A percentile compares a stretch with the other conserved stretches of the same genome.
phyloP scores from a whole-genome alignment of 805 yeast species.

The Cyberlindnera subsufficiens region DNA sequence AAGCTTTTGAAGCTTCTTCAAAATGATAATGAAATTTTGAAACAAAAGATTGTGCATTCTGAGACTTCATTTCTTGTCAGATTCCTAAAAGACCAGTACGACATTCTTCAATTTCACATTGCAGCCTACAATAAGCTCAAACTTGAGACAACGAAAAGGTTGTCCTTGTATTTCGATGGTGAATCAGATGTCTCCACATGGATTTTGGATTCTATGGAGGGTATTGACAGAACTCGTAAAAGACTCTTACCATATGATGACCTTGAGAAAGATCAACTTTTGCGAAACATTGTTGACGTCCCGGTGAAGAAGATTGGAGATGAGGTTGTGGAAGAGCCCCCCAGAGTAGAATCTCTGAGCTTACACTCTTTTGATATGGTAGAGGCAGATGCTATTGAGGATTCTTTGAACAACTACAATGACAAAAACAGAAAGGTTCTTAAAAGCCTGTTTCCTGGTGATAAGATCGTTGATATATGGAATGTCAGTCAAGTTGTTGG shows the following conservation, averaged over 20 bases:
- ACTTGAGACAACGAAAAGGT: conserved; percentile 34
- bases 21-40: conserved; percentile 15
- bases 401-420: conserved; percentile 32
- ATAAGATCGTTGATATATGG: conserved; percentile 64
- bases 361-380: conserved; percentile 37
- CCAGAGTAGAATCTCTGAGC: conserved; percentile 20
- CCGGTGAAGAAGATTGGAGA: conserved; percentile 26
- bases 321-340: conserved; percentile 7
- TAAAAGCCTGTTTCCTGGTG: conserved; percentile 63
- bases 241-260: conserved; percentile 52
- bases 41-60: conserved; percentile 23
- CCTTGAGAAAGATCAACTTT: conserved; percentile 36
- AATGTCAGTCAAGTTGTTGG: conserved; percentile 75
- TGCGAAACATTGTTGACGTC: conserved; percentile 35
- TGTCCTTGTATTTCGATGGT: conserved; percentile 16
- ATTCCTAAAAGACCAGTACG: conserved; percentile 59
- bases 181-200: conserved; percentile 27
- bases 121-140: conserved; percentile 43
- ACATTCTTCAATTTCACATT: conserved; percentile 45
- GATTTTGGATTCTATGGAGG: conserved; percentile 64
- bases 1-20: conserved; percentile 9
- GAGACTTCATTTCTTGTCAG: conserved; percentile 48
- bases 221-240: conserved; percentile 60
- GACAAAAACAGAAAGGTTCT: conserved; percentile 74
- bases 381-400: conserved; percentile 33